Base-by-base conservation (phyloP, 345 rosid species). In the Microthlaspi erraticum region DNA sequence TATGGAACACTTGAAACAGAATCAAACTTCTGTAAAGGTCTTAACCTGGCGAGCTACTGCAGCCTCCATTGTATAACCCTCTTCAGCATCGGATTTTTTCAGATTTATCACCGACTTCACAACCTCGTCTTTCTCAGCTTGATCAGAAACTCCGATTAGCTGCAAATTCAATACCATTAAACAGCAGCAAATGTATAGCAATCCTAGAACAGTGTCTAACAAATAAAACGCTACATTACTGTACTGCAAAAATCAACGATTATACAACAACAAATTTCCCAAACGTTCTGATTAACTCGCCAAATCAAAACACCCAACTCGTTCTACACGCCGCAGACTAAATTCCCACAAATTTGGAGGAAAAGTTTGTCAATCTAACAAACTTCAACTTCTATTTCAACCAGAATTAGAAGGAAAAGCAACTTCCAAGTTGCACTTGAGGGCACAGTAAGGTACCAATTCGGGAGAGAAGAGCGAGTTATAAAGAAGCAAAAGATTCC, bases 71-170 rank as follows among this genome's bases (percentile, higher is more conserved):
- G 96, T 94, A 74, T 89, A 94, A 18, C 99, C 96, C 50, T 94
- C 99, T 58, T 94, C 99, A 39, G 85, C 79, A 66, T 89, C 95
- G 57, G 83, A 78, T 34, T 79, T 81, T 81, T 86, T 94, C 83
- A 91, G 77, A 74, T 84, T 80, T 83, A 88, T 76, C 16, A 88
- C 95, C 4, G 92, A 77, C 79, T 91, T 94, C 6, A 91, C 97
- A 6, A 94, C 86, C 82, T 88, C 97, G 76, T 94, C 99, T 74
- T 91, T 94, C 81, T 94, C 99, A 8, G 95, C 90, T 76, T 84
- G 73, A 67, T 77, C 86, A 68, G 87, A 80, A 64, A 81, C 81
- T 36, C 99, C 97, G 64, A 94, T 64, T 49, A 94, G 83, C 97
- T 92, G 87, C 81, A 73, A 61, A 64, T 39, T 45, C 5, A 62